These are phyloP conservation scores for Iberis amara DNA, from an alignment of 441 rosid species.

Conservation along the genomic window DNA sequence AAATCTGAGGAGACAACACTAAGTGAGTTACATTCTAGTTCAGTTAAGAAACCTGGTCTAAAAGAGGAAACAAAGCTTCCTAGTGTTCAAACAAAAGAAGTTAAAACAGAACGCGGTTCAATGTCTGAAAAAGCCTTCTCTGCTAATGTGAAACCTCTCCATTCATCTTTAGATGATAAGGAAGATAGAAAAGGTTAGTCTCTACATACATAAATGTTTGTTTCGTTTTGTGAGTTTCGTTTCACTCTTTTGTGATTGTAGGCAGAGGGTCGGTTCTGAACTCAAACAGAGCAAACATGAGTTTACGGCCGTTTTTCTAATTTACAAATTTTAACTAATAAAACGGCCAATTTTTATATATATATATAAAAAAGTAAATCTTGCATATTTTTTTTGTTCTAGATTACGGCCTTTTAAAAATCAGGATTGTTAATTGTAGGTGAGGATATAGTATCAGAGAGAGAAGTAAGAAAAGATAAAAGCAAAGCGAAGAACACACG, in stretches of 20 bases:
- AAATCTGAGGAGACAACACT: conserved; percentile 27
- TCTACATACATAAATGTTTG: background rate
- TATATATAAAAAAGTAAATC: too few species aligned
- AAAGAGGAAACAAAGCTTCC: conserved; percentile 26
- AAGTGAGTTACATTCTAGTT: conserved; percentile 12
- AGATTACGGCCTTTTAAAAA: too few species aligned
- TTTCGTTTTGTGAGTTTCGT: conserved; percentile 9
- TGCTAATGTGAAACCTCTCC: conserved; percentile 33
- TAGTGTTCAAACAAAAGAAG: conserved; percentile 28
- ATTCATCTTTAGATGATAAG: conserved; percentile 28
- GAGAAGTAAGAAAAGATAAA: conserved; percentile 37
- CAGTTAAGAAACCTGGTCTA: conserved; percentile 19
- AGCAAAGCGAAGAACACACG: conserved; percentile 33
- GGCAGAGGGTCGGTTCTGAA: too few species aligned
- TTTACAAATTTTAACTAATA: too few species aligned
- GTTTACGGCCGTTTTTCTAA: too few species aligned
- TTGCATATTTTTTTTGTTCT: too few species aligned
- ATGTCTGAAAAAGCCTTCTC: conserved; percentile 24
- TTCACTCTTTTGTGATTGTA: conserved; percentile 22
- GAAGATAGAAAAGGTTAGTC: conserved; percentile 33
- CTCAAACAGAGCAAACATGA: too few species aligned
- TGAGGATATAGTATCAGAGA: conserved; percentile 27
- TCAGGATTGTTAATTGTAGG: conserved; percentile 49
- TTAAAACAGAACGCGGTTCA: conserved; percentile 24
- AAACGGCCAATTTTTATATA: too few species aligned